phyloP scores from a whole-genome alignment of 177 flowering plant genomes.

The Viscum album region DNA sequence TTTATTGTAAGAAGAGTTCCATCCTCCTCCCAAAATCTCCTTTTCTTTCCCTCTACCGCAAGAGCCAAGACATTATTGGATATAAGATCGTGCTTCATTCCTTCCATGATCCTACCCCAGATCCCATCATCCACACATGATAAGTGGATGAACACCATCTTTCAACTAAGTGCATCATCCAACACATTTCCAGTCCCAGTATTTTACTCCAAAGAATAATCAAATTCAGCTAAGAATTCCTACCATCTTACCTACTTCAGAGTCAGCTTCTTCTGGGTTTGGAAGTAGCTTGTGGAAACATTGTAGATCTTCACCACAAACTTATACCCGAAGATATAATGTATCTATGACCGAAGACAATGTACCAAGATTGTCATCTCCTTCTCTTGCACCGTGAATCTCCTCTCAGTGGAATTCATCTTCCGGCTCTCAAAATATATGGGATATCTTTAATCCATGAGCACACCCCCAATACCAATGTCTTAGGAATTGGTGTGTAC shows the following conservation, averaged over 20 bases:
- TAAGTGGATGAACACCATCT: neutral
- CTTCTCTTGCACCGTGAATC: neutral
- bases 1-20: neutral
- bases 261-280: neutral
- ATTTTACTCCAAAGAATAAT: neutral
- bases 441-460: neutral
- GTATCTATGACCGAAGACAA: neutral
- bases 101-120: no score
- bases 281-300: neutral
- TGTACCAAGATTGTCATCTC: neutral
- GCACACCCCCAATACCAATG: neutral
- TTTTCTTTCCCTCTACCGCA: neutral
- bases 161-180: neutral
- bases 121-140: neutral
- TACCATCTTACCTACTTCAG: neutral
- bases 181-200: neutral
- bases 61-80: neutral
- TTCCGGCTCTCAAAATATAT: neutral
- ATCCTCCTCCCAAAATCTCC: neutral
- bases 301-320: neutral
- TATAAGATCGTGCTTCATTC: neutral
- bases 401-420: neutral
- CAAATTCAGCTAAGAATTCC: neutral
- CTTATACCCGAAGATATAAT: neutral
- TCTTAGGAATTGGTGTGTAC: neutral